Evolutionary conservation across 495 filamentous ascomycete species (phyloP).

Genomic region (Talaromyces nanjingensis): DNA sequence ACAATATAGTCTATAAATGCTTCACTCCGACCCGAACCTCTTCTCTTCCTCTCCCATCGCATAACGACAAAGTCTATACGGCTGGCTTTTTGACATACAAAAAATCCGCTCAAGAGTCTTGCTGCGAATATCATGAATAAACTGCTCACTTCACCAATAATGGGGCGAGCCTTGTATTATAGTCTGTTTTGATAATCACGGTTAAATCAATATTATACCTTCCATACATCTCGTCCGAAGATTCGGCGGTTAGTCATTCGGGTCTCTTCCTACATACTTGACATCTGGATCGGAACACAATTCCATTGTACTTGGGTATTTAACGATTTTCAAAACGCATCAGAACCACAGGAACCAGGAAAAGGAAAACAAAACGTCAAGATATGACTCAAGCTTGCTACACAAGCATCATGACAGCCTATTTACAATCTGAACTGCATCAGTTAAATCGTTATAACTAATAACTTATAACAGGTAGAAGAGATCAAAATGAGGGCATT

Average conservation of each 20-base stretch:
- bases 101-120: background rate
- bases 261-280: too few relatives aligned
- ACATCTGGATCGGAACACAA: too few relatives aligned
- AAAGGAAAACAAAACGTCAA: too few relatives aligned
- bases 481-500: background rate
- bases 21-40: background rate
- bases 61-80: background rate
- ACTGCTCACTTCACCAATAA: background rate
- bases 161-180: background rate
- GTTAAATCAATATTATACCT: background rate
- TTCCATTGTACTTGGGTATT: too few relatives aligned
- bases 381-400: background rate
- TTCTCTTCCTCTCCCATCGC: background rate
- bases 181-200: background rate
- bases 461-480: background rate
- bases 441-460: background rate
- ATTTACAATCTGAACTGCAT: background rate
- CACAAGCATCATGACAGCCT: background rate
- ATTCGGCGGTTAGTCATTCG: too few relatives aligned
- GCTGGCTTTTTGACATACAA: background rate
- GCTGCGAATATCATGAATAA: background rate
- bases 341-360: too few relatives aligned
- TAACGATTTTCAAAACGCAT: too few relatives aligned
- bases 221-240: background rate
- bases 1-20: constrained; percentile 2